phyloP scores from a whole-genome alignment of 225 moss, liverwort and hornwort genomes.

The Lunularia cruciata region DNA sequence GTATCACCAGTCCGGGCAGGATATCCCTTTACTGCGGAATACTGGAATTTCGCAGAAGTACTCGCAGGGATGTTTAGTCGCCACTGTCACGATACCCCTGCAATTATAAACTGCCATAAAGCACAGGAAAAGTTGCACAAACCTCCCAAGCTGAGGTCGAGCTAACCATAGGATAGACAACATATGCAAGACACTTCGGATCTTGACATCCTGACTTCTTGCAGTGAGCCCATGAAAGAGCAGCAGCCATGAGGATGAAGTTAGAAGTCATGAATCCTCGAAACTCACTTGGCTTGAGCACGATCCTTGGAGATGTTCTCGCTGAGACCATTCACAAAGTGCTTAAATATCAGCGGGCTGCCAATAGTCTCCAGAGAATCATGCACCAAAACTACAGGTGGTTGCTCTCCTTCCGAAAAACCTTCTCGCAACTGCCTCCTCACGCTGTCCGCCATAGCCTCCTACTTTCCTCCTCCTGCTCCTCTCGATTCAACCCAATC shows the following conservation, averaged over 20 bases:
- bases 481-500: no score
- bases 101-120: neutral
- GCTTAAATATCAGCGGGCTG: constrained; percentile 50
- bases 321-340: constrained; percentile 56
- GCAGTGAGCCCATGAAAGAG: neutral
- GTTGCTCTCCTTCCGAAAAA: constrained; percentile 69
- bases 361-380: constrained; percentile 67
- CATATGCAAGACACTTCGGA: neutral
- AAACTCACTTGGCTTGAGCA: constrained; percentile 70
- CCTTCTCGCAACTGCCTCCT: constrained; percentile 84
- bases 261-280: neutral
- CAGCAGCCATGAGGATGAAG: neutral
- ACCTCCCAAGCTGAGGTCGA: no score
- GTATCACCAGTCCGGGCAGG: neutral
- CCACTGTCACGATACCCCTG: constrained; percentile 17
- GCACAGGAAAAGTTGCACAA: neutral
- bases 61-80: neutral
- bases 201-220: neutral
- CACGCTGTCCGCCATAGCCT: constrained; percentile 74
- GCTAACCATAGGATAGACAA: neutral
- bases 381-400: constrained; percentile 74
- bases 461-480: no score
- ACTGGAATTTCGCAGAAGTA: neutral
- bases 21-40: neutral
- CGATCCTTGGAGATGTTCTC: constrained; percentile 56